Base-by-base conservation (phyloP, 495 filamentous ascomycete species). In the Penicillium daleae region DNA sequence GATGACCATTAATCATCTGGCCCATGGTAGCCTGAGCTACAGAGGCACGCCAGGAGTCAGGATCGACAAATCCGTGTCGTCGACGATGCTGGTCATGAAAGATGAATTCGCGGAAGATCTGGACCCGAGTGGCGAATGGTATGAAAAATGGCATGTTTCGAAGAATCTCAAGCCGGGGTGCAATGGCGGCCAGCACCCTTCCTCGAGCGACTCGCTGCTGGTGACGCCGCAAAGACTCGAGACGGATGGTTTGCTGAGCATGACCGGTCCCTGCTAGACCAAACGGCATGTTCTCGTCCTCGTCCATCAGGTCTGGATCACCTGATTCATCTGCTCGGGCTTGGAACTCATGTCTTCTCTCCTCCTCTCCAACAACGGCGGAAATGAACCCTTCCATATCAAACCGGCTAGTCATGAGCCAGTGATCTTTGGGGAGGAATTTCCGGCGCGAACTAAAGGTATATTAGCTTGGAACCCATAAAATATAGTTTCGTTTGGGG, bases 121-220 rank as follows among this genome's bases (percentile, higher is more conserved):
- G 88, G 9, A 99, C 95, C 39, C 95, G 83, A 3, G 92, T 96
- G 8, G 88, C 81, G 61, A 99, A 99, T 0, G 95, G 95, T 56
- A 98, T 96, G 66, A 94, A 90, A 68, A 98, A 99, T 0, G 95
- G 96, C 90, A 99, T 94, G 68, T 98, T 93, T 50, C 92, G 88
- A 32, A 99, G 76, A 15, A 99, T 91, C 75, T 98, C 93, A 9
- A 97, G 80, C 61, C 92, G 85, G 2, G 96, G 93, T 2, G 89
- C 90, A 35, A 96, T 87, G 24, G 87, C 80, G 24, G 92, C 89
- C 15, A 95, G 77, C 48, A 90, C 82, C 61, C 89, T 86, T 52
- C 87, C 83, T 7, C 88, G 80, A 15, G 86, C 85, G 22, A 82
- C 83, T 67, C 86, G 87, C 59, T 85, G 84, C 71, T 90, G 89